A percentile compares a stretch with the other conserved stretches of the same genome.
Evolutionary conservation across 768 basidiomycete species (phyloP).

Genomic region (Boletus insuetus): DNA sequence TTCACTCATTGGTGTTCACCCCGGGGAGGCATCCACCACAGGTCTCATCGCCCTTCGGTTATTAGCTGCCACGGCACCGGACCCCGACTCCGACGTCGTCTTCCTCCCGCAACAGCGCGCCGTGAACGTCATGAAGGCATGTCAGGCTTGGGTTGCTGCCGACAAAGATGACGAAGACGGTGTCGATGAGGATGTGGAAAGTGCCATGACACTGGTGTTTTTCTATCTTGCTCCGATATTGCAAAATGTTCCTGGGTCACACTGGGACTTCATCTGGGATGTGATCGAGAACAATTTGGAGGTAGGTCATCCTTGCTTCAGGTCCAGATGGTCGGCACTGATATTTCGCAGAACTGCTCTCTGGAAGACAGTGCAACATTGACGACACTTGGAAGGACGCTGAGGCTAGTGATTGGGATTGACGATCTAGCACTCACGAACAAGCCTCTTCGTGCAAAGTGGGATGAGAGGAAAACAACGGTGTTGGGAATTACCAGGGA

Average conservation of each 20-base stretch:
- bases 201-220: constrained; percentile 71
- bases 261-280: constrained; percentile 94
- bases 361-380: constrained; percentile 57
- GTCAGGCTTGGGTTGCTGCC: constrained; percentile 75
- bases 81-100: constrained; percentile 71
- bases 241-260: constrained; percentile 79
- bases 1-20: constrained; percentile 63
- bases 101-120: constrained; percentile 86
- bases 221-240: constrained; percentile 79
- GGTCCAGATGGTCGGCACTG: background rate
- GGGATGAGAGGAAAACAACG: constrained; percentile 54
- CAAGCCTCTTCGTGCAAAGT: constrained; percentile 64
- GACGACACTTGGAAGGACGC: constrained; percentile 63
- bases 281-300: constrained; percentile 86
- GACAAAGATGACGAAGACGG: constrained; percentile 56
- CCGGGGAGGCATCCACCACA: constrained; percentile 59
- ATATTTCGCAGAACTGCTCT: constrained; percentile 50
- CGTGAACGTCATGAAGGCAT: constrained; percentile 81
- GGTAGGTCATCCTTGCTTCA: constrained; percentile 40
- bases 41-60: constrained; percentile 70
- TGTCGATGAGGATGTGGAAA: constrained; percentile 75
- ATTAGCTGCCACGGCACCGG: constrained; percentile 71
- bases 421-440: constrained; percentile 72
- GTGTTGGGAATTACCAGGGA: constrained; percentile 61
- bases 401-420: constrained; percentile 63